Conservation (phyloP, 2,329 filamentous ascomycete genomes). For the Alternaria angustiovoidea region DNA sequence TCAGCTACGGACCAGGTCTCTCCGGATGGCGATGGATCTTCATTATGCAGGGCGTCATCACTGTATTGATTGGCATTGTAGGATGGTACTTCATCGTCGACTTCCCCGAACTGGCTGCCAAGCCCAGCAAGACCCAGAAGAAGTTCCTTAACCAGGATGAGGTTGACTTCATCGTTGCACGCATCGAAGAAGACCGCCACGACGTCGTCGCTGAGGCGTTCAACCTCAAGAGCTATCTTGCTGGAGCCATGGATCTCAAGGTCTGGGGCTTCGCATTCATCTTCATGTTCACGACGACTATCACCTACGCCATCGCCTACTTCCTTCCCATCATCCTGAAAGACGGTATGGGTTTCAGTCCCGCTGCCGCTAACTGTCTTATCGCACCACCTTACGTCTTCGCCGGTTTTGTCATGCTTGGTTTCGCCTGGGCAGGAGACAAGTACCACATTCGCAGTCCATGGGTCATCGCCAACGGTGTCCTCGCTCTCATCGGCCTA, state of each 20-base stretch:
- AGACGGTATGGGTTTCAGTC: constrained; percentile 40
- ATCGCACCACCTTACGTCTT: constrained; percentile 40
- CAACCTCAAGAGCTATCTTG: constrained; percentile 30
- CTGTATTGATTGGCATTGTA: constrained; percentile 28
- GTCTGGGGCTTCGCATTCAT: constrained; percentile 33
- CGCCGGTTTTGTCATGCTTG: constrained; percentile 51
- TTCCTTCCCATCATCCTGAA: constrained; percentile 43
- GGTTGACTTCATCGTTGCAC: constrained; percentile 37
- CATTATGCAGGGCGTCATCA: constrained; percentile 34
- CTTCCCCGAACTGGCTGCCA: constrained; percentile 37
- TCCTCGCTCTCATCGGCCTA: constrained; percentile 72
- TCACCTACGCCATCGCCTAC: constrained; percentile 42
- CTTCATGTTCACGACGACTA: constrained; percentile 36
- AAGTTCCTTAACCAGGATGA: constrained; percentile 40
- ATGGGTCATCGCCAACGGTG: constrained; percentile 71
- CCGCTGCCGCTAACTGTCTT: constrained; percentile 35
- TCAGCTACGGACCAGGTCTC: constrained; percentile 43
- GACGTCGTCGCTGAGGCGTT: constrained; percentile 41
- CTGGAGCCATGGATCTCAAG: constrained; percentile 31
- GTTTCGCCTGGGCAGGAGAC: constrained; percentile 71
- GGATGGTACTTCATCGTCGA: constrained; percentile 39
- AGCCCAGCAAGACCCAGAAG: constrained; percentile 27
- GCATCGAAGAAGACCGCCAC: constrained; percentile 37
- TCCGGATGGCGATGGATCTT: constrained; percentile 42
- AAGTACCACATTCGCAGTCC: constrained; percentile 70